Evolutionary conservation across 2,329 filamentous ascomycete genomes (phyloP).

Genomic region (Stemphylium lycopersici): DNA sequence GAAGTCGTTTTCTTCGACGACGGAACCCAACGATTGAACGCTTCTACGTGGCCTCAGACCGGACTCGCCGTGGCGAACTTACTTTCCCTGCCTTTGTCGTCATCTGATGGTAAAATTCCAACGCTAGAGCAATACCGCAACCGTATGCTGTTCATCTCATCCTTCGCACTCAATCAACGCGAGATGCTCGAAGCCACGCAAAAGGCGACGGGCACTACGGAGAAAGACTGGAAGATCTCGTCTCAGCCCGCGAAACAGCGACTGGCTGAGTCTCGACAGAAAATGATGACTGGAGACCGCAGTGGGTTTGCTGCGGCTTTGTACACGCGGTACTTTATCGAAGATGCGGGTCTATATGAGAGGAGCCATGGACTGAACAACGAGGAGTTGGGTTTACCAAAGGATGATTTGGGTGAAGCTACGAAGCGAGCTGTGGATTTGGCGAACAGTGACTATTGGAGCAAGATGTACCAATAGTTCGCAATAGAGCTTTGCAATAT

Average conservation of each 20-base stretch:
- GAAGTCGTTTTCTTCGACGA: constrained; percentile 36
- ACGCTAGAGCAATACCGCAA: constrained; percentile 32
- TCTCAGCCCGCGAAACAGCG: constrained; percentile 56
- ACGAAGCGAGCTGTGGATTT: constrained; percentile 49
- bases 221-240: constrained; percentile 46
- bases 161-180: constrained; percentile 45
- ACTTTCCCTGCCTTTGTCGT: constrained; percentile 40
- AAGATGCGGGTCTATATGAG: constrained; percentile 37
- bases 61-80: constrained; percentile 42
- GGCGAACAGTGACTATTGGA: constrained; percentile 13
- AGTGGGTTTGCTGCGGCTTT: constrained; percentile 54
- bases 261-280: constrained; percentile 55
- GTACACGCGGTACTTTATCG: constrained; percentile 62
- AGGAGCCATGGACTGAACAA: constrained; percentile 54
- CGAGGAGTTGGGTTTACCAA: constrained; percentile 60
- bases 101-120: background rate
- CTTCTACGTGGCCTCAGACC: constrained; percentile 39
- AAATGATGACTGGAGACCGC: constrained; percentile 53
- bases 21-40: constrained; percentile 42
- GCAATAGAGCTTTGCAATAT: no score
- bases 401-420: constrained; percentile 64
- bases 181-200: constrained; percentile 47
- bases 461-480: background rate
- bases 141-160: constrained; percentile 44
- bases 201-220: constrained; percentile 41